Base-by-base conservation (phyloP, 305 asterid genomes). In the Fraxinus dipetala region DNA sequence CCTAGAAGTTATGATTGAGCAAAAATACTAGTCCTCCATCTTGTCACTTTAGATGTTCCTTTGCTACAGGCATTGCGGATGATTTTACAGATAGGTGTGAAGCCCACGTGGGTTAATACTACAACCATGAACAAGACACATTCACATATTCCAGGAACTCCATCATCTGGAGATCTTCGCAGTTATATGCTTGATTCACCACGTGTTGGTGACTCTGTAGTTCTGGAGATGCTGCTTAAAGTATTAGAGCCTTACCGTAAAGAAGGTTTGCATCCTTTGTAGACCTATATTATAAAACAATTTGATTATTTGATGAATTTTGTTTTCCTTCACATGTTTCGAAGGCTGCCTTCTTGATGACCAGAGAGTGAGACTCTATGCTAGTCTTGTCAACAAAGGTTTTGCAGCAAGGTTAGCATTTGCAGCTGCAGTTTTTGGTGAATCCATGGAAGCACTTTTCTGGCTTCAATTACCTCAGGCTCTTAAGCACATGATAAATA, bases 221-320 rank as follows among this genome's bases (percentile, higher is more conserved):
- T 96, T 78, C 97, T 95, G 22, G 99, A 96, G 92, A 94, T 96
- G 98, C 97, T 96, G 73, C 98, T 96, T 77, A 96, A 96, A 90
- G 99, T 96, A 80, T 86, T 96, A 90, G 98, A 96, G 90, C 98
- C 98, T 81, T 96, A 96, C 81, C 94, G 94, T 56, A 90, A 85
- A 90, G 98, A 94, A 91, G 98, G 99, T 94, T 82, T 80, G 81
- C 81, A 72, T 79, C 81, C 31, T 85, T 30, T 84, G 65, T 63
- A 61, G 80, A 80, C 72, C 86, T 56, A 24, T 78, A 77, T 81
- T 18, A 75, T 54, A 76, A n/a, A 75, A 54, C 13, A 51, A 13
- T 34, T 56, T 76, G 72, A 82, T 54, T 81, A 72, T 81, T 84
- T 83, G 82, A 72, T 80, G 77, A 77, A 43, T 5, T 82, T 83